Percentiles rank a stretch among this genome's conserved stretches.
phyloP scores from a whole-genome alignment of 495 filamentous ascomycete species.

The Podospora fimiseda region DNA sequence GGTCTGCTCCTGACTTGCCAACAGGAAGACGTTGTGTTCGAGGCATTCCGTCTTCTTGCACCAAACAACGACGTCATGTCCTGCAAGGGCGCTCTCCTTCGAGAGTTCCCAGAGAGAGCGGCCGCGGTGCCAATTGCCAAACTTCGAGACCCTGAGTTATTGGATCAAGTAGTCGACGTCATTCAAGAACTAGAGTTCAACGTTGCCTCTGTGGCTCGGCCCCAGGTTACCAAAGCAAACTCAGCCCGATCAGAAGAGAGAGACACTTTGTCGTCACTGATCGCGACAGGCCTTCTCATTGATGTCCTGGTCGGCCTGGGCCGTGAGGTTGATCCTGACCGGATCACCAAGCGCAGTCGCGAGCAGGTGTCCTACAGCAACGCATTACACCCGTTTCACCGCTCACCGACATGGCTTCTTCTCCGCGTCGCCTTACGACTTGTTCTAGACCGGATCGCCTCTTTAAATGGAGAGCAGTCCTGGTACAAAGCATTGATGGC shows the following conservation, averaged over 20 bases:
- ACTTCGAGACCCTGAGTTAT: slow-evolving; percentile 34
- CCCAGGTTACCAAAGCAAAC: slow-evolving; percentile 38
- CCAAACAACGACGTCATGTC: slow-evolving; percentile 40
- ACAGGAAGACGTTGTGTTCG: slow-evolving; percentile 34
- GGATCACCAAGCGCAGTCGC: slow-evolving; percentile 52
- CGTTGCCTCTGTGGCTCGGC: slow-evolving; percentile 23
- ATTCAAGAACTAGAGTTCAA: slow-evolving; percentile 37
- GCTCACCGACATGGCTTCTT: slow-evolving; percentile 56
- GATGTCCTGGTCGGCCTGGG: slow-evolving; percentile 43
- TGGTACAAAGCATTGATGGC: slow-evolving; percentile 54
- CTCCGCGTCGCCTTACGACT: slow-evolving; percentile 51
- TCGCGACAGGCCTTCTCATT: slow-evolving; percentile 52
- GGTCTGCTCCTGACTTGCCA: slow-evolving; percentile 43
- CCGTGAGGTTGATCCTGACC: slow-evolving; percentile 13
- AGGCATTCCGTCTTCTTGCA: slow-evolving; percentile 54
- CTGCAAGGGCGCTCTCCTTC: slow-evolving; percentile 44
- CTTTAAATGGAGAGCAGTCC: slow-evolving; percentile 7
- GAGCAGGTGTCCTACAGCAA: slow-evolving; percentile 53
- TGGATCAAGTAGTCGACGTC: slow-evolving; percentile 32
- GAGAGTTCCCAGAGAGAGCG: slow-evolving; percentile 50
- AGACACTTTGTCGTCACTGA: slow-evolving; percentile 48
- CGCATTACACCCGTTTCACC: slow-evolving; percentile 41
- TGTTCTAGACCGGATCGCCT: slow-evolving; percentile 8
- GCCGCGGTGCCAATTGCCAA: slow-evolving; percentile 28
- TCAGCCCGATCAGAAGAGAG: slow-evolving; percentile 38